These are phyloP conservation scores for Fonsecaea pedrosoi DNA, from an alignment of 2,329 filamentous ascomycete species.

Conservation along the genomic window DNA sequence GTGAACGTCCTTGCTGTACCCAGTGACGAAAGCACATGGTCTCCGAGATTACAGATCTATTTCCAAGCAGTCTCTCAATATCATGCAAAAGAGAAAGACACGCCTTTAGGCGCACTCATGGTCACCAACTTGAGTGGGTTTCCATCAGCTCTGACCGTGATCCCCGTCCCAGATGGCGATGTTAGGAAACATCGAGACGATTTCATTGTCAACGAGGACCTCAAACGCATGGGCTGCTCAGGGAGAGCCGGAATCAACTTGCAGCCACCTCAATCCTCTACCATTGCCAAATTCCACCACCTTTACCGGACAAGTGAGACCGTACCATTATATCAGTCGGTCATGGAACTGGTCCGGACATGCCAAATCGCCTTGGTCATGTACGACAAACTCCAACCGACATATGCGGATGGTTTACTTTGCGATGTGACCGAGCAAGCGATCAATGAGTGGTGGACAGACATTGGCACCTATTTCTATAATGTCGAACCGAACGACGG, in stretches of 20 bases:
- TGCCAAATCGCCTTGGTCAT: conserved; percentile 88
- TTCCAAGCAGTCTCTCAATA: conserved; percentile 85
- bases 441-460: conserved; percentile 94
- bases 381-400: conserved; percentile 84
- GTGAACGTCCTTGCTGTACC: conserved; percentile 84
- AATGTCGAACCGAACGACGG: conserved; percentile 92
- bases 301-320: conserved; percentile 87
- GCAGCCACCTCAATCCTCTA: conserved; percentile 76
- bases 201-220: conserved; percentile 92
- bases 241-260: conserved; percentile 86
- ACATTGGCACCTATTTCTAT: conserved; percentile 89
- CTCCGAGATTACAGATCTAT: conserved; percentile 77
- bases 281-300: conserved; percentile 88
- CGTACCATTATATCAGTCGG: conserved; percentile 76
- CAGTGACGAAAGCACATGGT: conserved; percentile 79
- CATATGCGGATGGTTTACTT: conserved; percentile 88
- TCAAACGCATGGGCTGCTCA: conserved; percentile 91
- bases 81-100: conserved; percentile 83
- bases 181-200: conserved; percentile 77
- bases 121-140: conserved; percentile 93
- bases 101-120: conserved; percentile 82
- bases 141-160: conserved; percentile 90
- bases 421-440: conserved; percentile 93
- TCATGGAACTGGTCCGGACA: conserved; percentile 86
- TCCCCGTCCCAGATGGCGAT: conserved; percentile 85